Conservation (phyloP, 2,329 filamentous ascomycete species). For the Neophaeococcomyces mojaviensis region DNA sequence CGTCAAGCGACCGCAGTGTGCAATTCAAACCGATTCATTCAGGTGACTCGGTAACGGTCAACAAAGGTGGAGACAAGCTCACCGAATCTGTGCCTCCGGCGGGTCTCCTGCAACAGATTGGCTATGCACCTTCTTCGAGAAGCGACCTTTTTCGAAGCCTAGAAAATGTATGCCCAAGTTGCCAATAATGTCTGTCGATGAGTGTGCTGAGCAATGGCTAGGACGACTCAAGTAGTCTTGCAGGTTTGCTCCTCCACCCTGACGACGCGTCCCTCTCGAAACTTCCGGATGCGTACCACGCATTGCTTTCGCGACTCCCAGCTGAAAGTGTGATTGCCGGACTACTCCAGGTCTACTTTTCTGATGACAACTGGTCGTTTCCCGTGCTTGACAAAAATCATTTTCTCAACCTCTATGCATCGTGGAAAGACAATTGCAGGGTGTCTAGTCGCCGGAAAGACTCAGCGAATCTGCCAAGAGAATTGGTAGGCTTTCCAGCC, state of each 20-base stretch:
- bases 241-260: background rate
- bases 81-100: background rate
- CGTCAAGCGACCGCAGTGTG: no score
- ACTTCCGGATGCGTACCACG: constrained; percentile 1
- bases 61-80: background rate
- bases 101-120: constrained; percentile 6
- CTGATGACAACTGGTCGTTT: constrained; percentile 7
- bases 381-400: constrained; percentile 8
- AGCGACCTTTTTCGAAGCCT: background rate
- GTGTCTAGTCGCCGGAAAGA: background rate
- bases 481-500: constrained; percentile 8
- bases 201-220: background rate
- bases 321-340: background rate
- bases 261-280: background rate
- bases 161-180: background rate
- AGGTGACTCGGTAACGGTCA: background rate
- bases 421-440: background rate
- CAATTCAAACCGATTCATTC: no score
- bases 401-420: background rate
- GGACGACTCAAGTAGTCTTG: background rate
- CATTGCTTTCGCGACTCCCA: constrained; percentile 5
- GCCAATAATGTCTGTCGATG: background rate
- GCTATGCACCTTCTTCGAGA: constrained; percentile 6
- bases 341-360: constrained; percentile 7
- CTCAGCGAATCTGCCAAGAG: background rate